A percentile compares a stretch with the other conserved stretches of the same genome.
Conservation (phyloP, 2,329 filamentous ascomycete genomes). For the Sporothrix globosa region DNA sequence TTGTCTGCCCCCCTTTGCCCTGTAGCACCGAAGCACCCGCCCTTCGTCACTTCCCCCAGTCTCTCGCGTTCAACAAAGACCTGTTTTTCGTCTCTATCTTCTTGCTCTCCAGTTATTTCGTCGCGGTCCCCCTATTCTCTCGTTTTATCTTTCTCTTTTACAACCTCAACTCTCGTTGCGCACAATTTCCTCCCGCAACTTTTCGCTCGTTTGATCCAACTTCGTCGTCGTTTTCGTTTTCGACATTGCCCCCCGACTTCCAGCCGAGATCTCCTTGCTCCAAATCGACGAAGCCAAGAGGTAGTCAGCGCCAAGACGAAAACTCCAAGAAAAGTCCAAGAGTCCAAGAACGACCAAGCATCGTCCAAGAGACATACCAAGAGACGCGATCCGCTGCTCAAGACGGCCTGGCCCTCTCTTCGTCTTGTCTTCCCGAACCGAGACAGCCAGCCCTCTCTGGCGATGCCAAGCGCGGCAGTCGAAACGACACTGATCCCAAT, state of each 20-base stretch:
- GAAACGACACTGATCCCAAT: neutral
- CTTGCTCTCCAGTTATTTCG: neutral
- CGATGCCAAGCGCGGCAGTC: conserved; percentile 21
- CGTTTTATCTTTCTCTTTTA: neutral
- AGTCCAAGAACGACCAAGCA: conserved; percentile 19
- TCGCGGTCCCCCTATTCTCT: conserved; percentile 23
- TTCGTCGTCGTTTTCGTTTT: conserved; percentile 14
- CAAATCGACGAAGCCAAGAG: neutral
- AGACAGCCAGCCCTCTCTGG: neutral
- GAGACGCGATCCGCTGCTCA: neutral
- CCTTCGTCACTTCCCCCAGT: conserved; percentile 7
- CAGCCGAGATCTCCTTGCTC: neutral
- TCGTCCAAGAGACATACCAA: conserved; percentile 21
- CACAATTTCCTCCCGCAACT: neutral
- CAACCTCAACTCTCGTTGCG: conserved; percentile 4
- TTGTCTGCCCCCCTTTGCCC: neutral
- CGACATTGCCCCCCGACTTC: neutral
- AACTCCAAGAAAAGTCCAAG: conserved; percentile 6
- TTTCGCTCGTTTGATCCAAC: conserved; percentile 26
- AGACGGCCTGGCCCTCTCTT: conserved; percentile 7
- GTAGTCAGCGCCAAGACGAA: conserved; percentile 20
- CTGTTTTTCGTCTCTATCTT: conserved; percentile 12
- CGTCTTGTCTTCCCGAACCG: neutral
- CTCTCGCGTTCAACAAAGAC: neutral
- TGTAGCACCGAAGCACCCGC: conserved; percentile 9